A percentile compares a stretch with the other conserved stretches of the same genome.
These are phyloP conservation scores for Lepidium aucheri DNA, from an alignment of 345 rosid species.

Conservation along the genomic window DNA sequence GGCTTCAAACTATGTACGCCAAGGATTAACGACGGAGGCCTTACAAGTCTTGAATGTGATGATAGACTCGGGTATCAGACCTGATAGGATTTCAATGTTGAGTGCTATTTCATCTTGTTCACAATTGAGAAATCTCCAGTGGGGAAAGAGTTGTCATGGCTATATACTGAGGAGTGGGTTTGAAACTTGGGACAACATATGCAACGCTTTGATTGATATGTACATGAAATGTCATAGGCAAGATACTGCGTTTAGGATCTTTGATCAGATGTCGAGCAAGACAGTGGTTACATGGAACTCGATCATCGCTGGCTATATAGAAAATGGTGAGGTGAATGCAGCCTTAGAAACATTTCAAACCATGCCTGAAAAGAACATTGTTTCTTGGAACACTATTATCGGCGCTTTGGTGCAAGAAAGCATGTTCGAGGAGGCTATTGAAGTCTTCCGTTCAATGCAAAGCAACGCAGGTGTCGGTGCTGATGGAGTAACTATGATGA, in stretches of 20 bases:
- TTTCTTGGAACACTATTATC: constrained; percentile 59
- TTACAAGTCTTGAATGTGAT: constrained; percentile 36
- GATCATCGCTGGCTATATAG: constrained; percentile 40
- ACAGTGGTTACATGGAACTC: constrained; percentile 62
- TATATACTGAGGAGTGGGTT: constrained; percentile 50
- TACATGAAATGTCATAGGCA: constrained; percentile 52
- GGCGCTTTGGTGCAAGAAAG: constrained; percentile 47
- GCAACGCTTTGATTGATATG: constrained; percentile 52
- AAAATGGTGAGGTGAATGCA: constrained; percentile 39
- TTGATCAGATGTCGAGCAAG: constrained; percentile 42
- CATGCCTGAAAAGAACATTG: constrained; percentile 53
- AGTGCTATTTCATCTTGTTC: constrained; percentile 52
- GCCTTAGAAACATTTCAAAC: constrained; percentile 41
- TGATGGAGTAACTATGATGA: constrained; percentile 49
- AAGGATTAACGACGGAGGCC: constrained; percentile 45
- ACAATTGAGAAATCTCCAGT: constrained; percentile 25
- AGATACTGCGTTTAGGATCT: constrained; percentile 38
- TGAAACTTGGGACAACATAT: constrained; percentile 41
- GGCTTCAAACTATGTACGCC: constrained; percentile 49
- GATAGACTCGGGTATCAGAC: constrained; percentile 36
- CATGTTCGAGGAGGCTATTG: constrained; percentile 54
- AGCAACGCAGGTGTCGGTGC: constrained; percentile 32
- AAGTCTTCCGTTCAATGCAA: constrained; percentile 49
- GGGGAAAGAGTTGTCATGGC: constrained; percentile 49
- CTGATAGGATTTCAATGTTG: constrained; percentile 50